Base-by-base conservation (phyloP, 164 flowering plant species). In the Tinospora cordifolia region DNA sequence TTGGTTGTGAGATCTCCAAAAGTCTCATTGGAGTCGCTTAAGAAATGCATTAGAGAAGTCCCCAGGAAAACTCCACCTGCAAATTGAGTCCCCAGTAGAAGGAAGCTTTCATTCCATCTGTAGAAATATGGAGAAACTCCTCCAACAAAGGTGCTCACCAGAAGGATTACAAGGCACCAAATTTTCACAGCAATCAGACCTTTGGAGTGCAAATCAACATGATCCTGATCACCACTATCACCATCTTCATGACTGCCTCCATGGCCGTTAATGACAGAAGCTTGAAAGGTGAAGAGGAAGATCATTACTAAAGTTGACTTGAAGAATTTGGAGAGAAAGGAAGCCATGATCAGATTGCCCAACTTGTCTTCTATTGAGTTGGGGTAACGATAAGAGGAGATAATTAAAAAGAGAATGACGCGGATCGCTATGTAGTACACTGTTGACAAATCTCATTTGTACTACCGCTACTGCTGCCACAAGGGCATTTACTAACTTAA, bases 41-140 rank as follows among this genome's bases (percentile, higher is more conserved):
- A 70, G 83, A 93, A 93, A 83, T 91, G 98, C 84, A 90, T 85
- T 44, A 92, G 54, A 7, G 98, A 66, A 0, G 95, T 93, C 12
- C 84, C 93, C 63, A 91, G 73, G 63, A 91, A 91, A 38, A 93
- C 88, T 13, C 96, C 98, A 2, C 87, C 98, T 3, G 97, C 91
- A 58, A 93, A 91, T 69, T 89, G 97, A 12, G 95, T 91, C 0
- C 97, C 98, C 65, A 89, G 41, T 0, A 88, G 74, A 1, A 93
- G 88, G 74, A 93, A 89, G 49, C 71, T 77, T 74, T 88, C 93
- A 72, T 91, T 88, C 97, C 97, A 93, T 63, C 87, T 41, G 72
- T 63, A 85, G 63, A 89, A 91, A 72, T 89, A 89, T 0, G 98
- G 95, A 2, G 95, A 90, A 12, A 93, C 78, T 0, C 97, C 96